phyloP scores from a whole-genome alignment of 768 basidiomycete genomes.

The Trametes coccinea region DNA sequence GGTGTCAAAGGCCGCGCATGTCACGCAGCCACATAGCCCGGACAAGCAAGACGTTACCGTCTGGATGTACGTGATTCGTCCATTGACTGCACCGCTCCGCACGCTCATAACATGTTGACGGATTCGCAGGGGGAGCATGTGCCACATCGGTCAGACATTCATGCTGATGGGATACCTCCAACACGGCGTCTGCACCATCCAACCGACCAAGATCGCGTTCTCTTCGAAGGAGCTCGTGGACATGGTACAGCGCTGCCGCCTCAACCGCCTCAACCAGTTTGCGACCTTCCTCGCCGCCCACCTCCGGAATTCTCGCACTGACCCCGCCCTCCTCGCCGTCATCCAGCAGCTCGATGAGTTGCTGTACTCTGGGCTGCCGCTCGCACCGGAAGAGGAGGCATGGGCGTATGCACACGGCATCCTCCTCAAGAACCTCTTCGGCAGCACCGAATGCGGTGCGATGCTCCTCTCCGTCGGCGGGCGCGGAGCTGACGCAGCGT shows the following conservation, averaged over 20 bases:
- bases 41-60: slow-evolving; percentile 66
- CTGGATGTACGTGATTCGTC: slow-evolving; percentile 60
- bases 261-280: slow-evolving; percentile 79
- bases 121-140: slow-evolving; percentile 72
- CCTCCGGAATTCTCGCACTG: slow-evolving; percentile 56
- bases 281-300: slow-evolving; percentile 66
- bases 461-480: slow-evolving; percentile 65
- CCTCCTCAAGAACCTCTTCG: slow-evolving; percentile 73
- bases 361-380: slow-evolving; percentile 62
- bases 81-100: slow-evolving; percentile 3
- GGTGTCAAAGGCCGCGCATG: slow-evolving; percentile 57
- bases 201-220: slow-evolving; percentile 66
- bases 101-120: slow-evolving; percentile 32
- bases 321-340: slow-evolving; percentile 60
- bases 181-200: slow-evolving; percentile 71
- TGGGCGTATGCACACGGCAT: slow-evolving; percentile 69
- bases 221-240: slow-evolving; percentile 67
- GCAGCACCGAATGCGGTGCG: slow-evolving; percentile 78
- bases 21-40: slow-evolving; percentile 48
- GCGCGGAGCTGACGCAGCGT: slow-evolving; percentile 48
- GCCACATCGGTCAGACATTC: slow-evolving; percentile 76
- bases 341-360: slow-evolving; percentile 62
- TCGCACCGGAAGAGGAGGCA: slow-evolving; percentile 67
- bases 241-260: slow-evolving; percentile 65
- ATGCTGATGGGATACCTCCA: slow-evolving; percentile 74